Evolutionary conservation across 306 rosid genomes (phyloP).

Genomic region (Astragalus glycyphyllos): DNA sequence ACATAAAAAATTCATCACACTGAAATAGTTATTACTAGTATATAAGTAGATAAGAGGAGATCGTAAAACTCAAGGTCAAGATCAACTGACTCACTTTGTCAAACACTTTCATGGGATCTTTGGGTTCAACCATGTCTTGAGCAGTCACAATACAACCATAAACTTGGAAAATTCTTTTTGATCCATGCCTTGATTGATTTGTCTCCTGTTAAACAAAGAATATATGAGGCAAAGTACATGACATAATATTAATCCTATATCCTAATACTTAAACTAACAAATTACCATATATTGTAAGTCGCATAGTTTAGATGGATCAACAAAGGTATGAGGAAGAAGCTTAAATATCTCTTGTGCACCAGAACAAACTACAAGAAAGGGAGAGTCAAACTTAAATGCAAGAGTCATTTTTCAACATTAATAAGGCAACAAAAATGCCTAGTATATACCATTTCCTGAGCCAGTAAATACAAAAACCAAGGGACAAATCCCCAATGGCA

Average conservation of each 20-base stretch:
- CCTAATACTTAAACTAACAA: not conserved
- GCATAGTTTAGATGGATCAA: constrained; percentile 70
- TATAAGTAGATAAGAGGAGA: too few relatives aligned
- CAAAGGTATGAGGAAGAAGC: constrained; percentile 91
- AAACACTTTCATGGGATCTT: constrained; percentile 59
- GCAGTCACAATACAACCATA: constrained; percentile 86
- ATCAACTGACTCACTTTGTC: constrained; percentile 67
- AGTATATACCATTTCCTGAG: constrained; percentile 79
- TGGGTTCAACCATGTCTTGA: constrained; percentile 79
- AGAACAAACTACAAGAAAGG: constrained; percentile 68
- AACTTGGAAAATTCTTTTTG: constrained; percentile 85
- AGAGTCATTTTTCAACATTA: constrained; percentile 20
- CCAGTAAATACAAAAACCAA: constrained; percentile 89
- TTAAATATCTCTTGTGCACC: constrained; percentile 93
- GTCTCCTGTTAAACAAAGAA: constrained; percentile 55
- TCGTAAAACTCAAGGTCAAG: constrained; percentile 15
- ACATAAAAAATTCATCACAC: not conserved
- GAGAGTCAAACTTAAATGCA: constrained; percentile 28
- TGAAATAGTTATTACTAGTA: constrained; percentile 11
- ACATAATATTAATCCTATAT: not conserved
- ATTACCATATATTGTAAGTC: constrained; percentile 64
- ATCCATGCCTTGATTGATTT: constrained; percentile 54
- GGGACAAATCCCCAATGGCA: constrained; percentile 88
- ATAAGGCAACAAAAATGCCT: not conserved
- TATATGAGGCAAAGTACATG: constrained; percentile 23